Evolutionary conservation across 1,284 basidiomycete genomes (phyloP), one percentile per base, ranked within the genome.

Genomic region (Gymnopus androsaceus): DNA sequence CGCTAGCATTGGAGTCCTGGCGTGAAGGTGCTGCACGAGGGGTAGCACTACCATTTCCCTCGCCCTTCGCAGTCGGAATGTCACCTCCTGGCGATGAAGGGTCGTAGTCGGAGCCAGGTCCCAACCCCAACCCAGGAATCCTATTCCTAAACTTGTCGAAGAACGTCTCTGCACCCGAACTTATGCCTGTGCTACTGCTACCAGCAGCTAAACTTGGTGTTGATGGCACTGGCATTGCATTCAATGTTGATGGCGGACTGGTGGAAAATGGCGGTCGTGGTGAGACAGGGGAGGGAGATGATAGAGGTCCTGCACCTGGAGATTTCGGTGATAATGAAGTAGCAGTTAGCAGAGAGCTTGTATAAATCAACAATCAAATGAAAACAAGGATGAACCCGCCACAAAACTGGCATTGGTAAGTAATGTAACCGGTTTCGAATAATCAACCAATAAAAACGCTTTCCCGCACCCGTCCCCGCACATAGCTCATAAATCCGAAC

Each of bases 311-410:
- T n/a, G n/a, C n/a, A 30, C 74, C 72, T 54, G 73, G 72, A 8
- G 80, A 79, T 51, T 74, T 74, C 1, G 50, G 44, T 7, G 55
- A 56, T 34, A 70, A 71, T 42, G 80, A 78, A 17, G 74, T 75
- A 5, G 78, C 72, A 28, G 78, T 79, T 27, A 80, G 67, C 17
- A 80, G 80, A 11, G 79, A 78, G n/a, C n/a, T n/a, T 34, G 77
- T 76, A 38, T 60, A 65, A 31, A 68, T 63, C 51, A 66, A 73
- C 75, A 50, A 14, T 15, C 4, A 33, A 34, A 36, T 21, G 15
- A 12, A 37, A 38, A 23, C 9, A 38, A 28, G 19, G 15, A 41
- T 42, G 15, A 19, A 52, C 12, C 7, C 14, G 31, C 14, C 14
- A 46, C 15, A 30, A 46, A 31, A 19, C 9, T 14, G n/a, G n/a